These are phyloP conservation scores for Pseudocercospora eumusae DNA, from an alignment of 2,329 filamentous ascomycete species.

Conservation along the genomic window DNA sequence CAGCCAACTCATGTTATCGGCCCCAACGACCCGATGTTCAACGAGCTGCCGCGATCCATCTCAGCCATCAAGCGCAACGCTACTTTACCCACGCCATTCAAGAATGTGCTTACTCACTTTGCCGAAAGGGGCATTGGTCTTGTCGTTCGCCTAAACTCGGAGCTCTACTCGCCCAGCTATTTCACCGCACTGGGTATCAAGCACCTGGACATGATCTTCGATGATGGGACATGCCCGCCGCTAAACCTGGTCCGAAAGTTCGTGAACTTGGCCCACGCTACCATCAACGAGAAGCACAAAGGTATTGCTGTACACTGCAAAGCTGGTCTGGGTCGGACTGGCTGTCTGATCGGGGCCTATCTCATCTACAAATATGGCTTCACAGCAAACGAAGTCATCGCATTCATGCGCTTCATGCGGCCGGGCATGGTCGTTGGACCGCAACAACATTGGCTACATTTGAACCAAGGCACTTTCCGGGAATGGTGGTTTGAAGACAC, in stretches of 20 bases:
- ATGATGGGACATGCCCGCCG: conserved; percentile 93
- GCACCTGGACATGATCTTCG: conserved; percentile 99
- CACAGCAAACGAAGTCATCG: conserved; percentile 79
- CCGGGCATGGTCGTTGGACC: conserved; percentile 98
- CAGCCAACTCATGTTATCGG: conserved; percentile 72
- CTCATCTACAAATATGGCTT: conserved; percentile 97
- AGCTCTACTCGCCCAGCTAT: conserved; percentile 94
- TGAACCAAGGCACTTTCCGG: conserved; percentile 96
- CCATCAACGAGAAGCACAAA: conserved; percentile 86
- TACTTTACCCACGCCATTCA: conserved; percentile 80
- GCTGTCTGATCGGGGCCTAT: conserved; percentile 95
- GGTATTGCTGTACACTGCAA: conserved; percentile 98
- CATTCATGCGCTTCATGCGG: conserved; percentile 98
- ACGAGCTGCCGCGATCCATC: conserved; percentile 72
- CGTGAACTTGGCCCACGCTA: conserved; percentile 90
- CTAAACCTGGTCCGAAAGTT: conserved; percentile 89
- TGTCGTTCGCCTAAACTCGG: conserved; percentile 92
- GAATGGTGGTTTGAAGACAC: conserved; percentile 89
- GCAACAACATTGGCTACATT: conserved; percentile 97
- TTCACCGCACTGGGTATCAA: conserved; percentile 94
- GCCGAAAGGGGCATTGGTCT: conserved; percentile 83
- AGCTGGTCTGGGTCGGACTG: conserved; percentile 90
- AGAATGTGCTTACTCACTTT: conserved; percentile 92
- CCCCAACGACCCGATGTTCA: conserved; percentile 70
- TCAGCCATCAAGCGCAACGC: conserved; percentile 67